Base-by-base conservation (phyloP, 2,329 filamentous ascomycete genomes). In the Aureobasidium sp. region DNA sequence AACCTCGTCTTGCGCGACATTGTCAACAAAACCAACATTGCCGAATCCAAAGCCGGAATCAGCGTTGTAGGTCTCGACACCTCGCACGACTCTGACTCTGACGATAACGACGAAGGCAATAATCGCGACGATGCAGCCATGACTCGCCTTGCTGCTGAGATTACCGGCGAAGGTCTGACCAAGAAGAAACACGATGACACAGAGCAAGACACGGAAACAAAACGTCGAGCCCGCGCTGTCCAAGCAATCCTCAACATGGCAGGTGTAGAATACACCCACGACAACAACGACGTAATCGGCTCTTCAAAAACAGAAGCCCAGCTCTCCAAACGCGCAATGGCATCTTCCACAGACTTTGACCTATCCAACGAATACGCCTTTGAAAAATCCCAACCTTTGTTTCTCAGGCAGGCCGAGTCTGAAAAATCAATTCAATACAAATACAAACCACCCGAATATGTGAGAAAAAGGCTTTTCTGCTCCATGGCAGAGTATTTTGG, bases 1-100 rank as follows among this genome's bases (percentile, higher is more conserved):
- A 86, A 86, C 56, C 79, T 94, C 11, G 78, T 96, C 12, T 78
- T 97, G 4, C 81, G 88, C n/a, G 89, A 96, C 53, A 97, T 98
- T 60, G 89, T 98, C 62, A 95, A 97, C 74, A 95, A 96, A 70
- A 97, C 93, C 24, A 98, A 98, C 63, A 84, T 98, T 48, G 93
- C 93, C 3, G 93, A 98, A 71, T 88, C 88, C 37, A 88, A 85
- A 64, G 89, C 86, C 0, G 91, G 90, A 0, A 86, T 97, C 8
- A 79, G 81, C 24, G 81, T 96, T 25, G 77, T 84, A n/a, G 84
- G 87, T 51, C 78, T 95, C 16, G 82, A 94, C 56, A 74, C 81
- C 57, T 78, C 77, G 0, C 74, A 73, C 5, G 74, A 79, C 39
- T 76, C 79, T 2, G 75, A 64, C 22, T 39, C 61, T 7, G 67